Percentiles rank a stretch among this genome's conserved stretches.
phyloP scores from a whole-genome alignment of 352 stramenopile genomes.

The Globisporangium parvum region DNA sequence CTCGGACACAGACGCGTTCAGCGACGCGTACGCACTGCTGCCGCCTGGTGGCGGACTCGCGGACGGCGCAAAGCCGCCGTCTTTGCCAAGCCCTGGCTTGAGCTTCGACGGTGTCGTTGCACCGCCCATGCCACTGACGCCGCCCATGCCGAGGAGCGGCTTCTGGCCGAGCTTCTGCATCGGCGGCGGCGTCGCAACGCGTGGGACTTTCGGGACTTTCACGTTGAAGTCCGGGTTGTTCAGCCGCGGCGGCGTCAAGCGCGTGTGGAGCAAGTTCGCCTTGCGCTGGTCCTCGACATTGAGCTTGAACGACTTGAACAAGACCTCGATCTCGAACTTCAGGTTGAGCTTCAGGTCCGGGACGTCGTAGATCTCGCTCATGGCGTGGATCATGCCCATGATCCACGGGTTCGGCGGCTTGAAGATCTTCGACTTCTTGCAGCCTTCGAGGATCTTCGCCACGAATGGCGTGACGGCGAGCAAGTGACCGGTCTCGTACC shows the following conservation, averaged over 20 bases:
- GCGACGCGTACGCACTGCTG: conserved; percentile 19
- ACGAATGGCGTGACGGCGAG: conserved; percentile 98
- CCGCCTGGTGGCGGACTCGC: conserved; percentile 39
- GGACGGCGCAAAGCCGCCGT: conserved; percentile 37
- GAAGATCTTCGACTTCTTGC: conserved; percentile 97
- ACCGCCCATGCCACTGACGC: no score
- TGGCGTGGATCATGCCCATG: conserved; percentile 98
- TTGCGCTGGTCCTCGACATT: conserved; percentile 96
- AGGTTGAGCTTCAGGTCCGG: conserved; percentile 99
- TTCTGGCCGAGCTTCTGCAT: conserved; percentile 23
- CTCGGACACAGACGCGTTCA: conserved; percentile 54
- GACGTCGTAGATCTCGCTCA: conserved; percentile 97
- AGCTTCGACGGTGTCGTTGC: conserved; percentile 52
- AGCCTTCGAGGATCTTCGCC: conserved; percentile 97
- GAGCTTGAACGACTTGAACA: conserved; percentile 98
- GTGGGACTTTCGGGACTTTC: conserved; percentile 72
- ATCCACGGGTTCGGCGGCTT: conserved; percentile 98
- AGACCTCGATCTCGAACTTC: conserved; percentile 99
- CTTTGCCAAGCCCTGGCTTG: conserved; percentile 34
- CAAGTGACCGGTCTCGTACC: conserved; percentile 93
- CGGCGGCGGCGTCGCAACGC: conserved; percentile 55
- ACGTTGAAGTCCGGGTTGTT: conserved; percentile 99
- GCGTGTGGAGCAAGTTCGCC: conserved; percentile 86
- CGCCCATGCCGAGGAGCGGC: conserved; percentile 10
- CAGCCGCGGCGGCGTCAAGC: conserved; percentile 89